phyloP scores from a whole-genome alignment of 2,329 filamentous ascomycete genomes.

The Pseudogymnoascus sp. region DNA sequence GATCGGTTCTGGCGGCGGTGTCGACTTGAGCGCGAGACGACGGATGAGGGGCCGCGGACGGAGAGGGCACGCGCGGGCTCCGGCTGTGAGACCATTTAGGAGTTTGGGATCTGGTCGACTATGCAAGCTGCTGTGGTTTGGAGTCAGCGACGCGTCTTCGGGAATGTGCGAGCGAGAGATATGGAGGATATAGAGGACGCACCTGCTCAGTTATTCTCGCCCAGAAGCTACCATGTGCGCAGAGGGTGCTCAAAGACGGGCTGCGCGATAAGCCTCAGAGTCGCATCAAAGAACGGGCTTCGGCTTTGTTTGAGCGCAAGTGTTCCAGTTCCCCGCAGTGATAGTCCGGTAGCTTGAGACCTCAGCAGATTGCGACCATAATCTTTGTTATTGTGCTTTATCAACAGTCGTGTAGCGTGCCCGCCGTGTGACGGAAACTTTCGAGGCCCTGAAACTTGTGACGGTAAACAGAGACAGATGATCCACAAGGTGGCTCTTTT shows the following conservation, averaged over 20 bases:
- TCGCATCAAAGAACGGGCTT: not conserved
- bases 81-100: constrained; percentile 55
- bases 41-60: constrained; percentile 51
- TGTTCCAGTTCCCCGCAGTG: constrained; percentile 2
- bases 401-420: constrained; percentile 4
- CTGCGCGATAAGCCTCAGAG: not conserved
- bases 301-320: constrained; percentile 6
- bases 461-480: constrained; percentile 6
- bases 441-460: constrained; percentile 7
- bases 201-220: constrained; percentile 4
- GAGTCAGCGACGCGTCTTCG: constrained; percentile 11
- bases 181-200: not conserved
- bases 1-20: constrained; percentile 73
- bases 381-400: constrained; percentile 9
- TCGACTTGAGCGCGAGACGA: constrained; percentile 55
- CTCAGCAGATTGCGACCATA: constrained; percentile 4
- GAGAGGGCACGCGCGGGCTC: constrained; percentile 46
- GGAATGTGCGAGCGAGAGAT: not conserved
- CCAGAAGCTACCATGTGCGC: constrained; percentile 10
- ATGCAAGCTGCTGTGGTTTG: constrained; percentile 20
- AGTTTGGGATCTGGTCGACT: constrained; percentile 17
- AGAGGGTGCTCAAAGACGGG: not conserved
- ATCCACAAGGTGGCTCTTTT: not conserved
- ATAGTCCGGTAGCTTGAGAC: not conserved
- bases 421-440: not conserved